Evolutionary conservation across 805 yeast species (phyloP).

Genomic region (Candida corydali): DNA sequence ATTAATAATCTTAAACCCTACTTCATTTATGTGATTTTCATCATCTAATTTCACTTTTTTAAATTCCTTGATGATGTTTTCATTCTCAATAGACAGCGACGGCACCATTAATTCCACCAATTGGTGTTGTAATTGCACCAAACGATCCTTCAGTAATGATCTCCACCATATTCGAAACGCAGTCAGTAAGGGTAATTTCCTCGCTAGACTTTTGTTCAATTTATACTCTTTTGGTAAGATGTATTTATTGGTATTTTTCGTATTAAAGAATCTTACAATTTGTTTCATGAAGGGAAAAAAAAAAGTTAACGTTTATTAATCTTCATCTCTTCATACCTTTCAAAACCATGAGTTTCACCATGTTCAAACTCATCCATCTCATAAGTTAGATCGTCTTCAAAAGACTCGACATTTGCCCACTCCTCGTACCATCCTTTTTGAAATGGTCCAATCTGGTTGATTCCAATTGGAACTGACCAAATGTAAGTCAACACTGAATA

Average conservation of each 20-base stretch:
- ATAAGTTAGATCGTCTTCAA: conserved; percentile 39
- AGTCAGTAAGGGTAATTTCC: conserved; percentile 13
- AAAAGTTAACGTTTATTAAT: neutral
- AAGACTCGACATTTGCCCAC: conserved; percentile 60
- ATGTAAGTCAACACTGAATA: conserved; percentile 50
- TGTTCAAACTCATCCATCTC: neutral
- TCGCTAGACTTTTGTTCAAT: conserved; percentile 11
- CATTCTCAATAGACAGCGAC: conserved; percentile 16
- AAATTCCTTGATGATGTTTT: conserved; percentile 15
- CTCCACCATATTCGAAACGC: conserved; percentile 19
- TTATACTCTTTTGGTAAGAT: conserved; percentile 15
- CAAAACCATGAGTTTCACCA: conserved; percentile 18
- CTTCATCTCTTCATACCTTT: conserved; percentile 1
- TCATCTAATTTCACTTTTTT: conserved; percentile 19
- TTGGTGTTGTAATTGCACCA: conserved; percentile 29
- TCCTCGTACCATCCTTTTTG: conserved; percentile 62
- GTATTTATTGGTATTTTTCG: conserved; percentile 6
- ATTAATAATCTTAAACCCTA: conserved; percentile 27
- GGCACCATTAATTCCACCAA: conserved; percentile 34
- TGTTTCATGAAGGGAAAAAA: no score
- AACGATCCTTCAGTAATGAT: conserved; percentile 20
- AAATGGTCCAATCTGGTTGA: conserved; percentile 31
- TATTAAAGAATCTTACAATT: no score
- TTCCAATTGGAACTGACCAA: conserved; percentile 45
- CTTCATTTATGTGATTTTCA: conserved; percentile 26